These are phyloP conservation scores for Diospyros kaki DNA, from an alignment of 148 eudicot species.

Conservation along the genomic window DNA sequence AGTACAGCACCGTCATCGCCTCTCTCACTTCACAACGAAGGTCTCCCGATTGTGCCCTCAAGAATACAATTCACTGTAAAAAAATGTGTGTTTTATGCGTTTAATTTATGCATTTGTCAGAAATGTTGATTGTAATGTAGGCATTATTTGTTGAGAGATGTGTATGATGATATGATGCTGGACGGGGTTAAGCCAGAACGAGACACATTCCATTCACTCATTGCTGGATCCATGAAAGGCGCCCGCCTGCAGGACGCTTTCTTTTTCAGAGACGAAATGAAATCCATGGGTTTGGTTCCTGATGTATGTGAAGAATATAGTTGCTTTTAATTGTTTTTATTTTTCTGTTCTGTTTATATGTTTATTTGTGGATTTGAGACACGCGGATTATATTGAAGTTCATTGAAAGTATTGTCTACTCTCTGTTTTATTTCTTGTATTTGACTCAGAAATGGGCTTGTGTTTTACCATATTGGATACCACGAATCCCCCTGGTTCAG, in stretches of 20 bases:
- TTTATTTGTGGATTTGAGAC: background rate
- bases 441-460: background rate
- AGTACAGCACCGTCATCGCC: slow-evolving; percentile 70
- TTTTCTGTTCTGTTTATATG: background rate
- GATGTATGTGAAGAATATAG: slow-evolving; percentile 55
- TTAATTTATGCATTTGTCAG: too few species aligned
- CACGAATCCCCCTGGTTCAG: too few species aligned
- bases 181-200: slow-evolving; percentile 87
- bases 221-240: slow-evolving; percentile 78
- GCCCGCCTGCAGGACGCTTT: slow-evolving; percentile 75
- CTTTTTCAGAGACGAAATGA: slow-evolving; percentile 84
- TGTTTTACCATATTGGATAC: background rate
- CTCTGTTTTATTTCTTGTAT: background rate
- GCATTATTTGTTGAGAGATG: slow-evolving; percentile 80
- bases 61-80: too few species aligned
- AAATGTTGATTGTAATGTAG: slow-evolving; percentile 21
- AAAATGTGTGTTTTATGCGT: too few species aligned
- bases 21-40: slow-evolving; percentile 73
- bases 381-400: background rate
- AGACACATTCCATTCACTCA: slow-evolving; percentile 76
- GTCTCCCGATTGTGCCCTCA: slow-evolving; percentile 16
- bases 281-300: slow-evolving; percentile 85
- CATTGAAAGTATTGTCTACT: background rate
- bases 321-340: background rate
- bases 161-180: slow-evolving; percentile 92